Conservation (phyloP, 2,329 filamentous ascomycete species). For the Huntiella decipiens region DNA sequence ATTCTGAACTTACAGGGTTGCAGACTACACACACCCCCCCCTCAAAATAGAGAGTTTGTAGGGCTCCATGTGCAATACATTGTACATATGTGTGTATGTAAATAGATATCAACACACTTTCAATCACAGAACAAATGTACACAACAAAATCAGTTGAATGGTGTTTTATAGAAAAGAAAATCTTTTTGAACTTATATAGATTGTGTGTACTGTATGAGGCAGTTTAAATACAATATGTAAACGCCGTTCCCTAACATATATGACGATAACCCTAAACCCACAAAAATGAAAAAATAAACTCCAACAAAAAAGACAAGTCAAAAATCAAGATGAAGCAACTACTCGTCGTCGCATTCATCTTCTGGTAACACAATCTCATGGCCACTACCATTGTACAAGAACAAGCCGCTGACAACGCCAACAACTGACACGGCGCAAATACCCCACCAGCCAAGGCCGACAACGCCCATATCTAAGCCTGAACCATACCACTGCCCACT, state of each 20-base stretch:
- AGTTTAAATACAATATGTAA: neutral
- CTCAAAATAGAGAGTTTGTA: too few relatives aligned
- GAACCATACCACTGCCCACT: conserved; percentile 30
- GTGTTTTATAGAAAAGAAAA: neutral
- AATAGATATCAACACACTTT: too few relatives aligned
- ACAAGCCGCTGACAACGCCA: conserved; percentile 38
- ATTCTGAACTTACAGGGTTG: too few relatives aligned
- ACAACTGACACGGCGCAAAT: conserved; percentile 30
- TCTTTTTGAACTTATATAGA: neutral
- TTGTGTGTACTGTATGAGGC: neutral
- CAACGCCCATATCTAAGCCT: conserved; percentile 26
- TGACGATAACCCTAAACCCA: neutral
- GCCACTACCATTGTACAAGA: conserved; percentile 45
- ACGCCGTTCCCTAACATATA: neutral
- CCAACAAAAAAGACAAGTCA: neutral
- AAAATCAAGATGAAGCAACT: neutral
- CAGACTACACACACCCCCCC: too few relatives aligned
- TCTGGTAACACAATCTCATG: conserved; percentile 38
- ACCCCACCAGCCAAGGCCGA: conserved; percentile 30
- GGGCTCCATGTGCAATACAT: too few relatives aligned
- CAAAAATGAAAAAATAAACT: neutral
- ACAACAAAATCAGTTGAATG: neutral
- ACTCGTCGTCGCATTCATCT: conserved; percentile 20
- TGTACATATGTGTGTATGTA: too few relatives aligned
- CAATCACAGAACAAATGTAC: neutral